Evolutionary conservation across 2,329 filamentous ascomycete species (phyloP).

Genomic region (Mariannaea elegans): DNA sequence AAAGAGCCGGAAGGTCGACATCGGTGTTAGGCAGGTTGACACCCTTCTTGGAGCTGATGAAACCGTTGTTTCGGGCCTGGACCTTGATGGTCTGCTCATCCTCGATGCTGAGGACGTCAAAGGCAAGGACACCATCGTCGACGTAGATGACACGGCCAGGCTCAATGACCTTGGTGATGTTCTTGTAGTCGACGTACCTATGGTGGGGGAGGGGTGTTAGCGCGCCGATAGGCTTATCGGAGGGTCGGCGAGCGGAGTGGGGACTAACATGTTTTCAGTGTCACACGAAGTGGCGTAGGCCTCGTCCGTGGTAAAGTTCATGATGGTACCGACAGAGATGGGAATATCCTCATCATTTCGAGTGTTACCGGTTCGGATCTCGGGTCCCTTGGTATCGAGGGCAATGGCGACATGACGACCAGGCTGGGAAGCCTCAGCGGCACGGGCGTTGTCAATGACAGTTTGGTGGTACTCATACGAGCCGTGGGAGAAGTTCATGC

Average conservation of each 20-base stretch:
- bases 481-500: constrained; percentile 96
- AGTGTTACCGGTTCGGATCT: constrained; percentile 71
- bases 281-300: constrained; percentile 85
- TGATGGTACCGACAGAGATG: constrained; percentile 81
- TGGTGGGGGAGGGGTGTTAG: constrained; percentile 2
- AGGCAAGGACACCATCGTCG: constrained; percentile 96
- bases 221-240: constrained; percentile 11
- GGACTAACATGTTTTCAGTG: constrained; percentile 88
- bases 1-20: constrained; percentile 95
- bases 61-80: constrained; percentile 94
- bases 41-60: constrained; percentile 98
- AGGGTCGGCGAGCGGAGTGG: neutral
- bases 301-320: constrained; percentile 98
- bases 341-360: constrained; percentile 91
- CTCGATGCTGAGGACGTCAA: constrained; percentile 87
- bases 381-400: constrained; percentile 75
- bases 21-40: constrained; percentile 99
- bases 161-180: constrained; percentile 98
- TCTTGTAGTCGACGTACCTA: constrained; percentile 99
- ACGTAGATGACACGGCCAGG: constrained; percentile 95
- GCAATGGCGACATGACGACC: constrained; percentile 96
- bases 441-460: constrained; percentile 94
- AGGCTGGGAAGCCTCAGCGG: constrained; percentile 78
- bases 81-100: constrained; percentile 90
- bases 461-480: constrained; percentile 96